Evolutionary conservation across 495 filamentous ascomycete genomes (phyloP).

Genomic region (Aspergillus bridgeri): DNA sequence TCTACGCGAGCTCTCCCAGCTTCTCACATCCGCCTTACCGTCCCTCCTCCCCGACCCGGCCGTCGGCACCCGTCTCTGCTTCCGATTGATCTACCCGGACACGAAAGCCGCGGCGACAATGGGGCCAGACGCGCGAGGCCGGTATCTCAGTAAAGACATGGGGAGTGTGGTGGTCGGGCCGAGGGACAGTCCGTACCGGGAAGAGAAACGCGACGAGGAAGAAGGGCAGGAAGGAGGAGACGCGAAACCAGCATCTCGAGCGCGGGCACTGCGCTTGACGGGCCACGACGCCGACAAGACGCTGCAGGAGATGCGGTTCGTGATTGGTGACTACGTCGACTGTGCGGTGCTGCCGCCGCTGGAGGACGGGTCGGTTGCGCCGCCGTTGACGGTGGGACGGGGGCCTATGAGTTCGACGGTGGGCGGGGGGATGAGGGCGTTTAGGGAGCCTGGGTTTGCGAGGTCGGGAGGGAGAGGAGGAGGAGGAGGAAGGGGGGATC

Average conservation of each 20-base stretch:
- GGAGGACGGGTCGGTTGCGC: constrained; percentile 68
- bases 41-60: constrained; percentile 67
- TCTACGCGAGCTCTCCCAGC: constrained; percentile 74
- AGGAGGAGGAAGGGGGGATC: constrained; percentile 31
- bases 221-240: constrained; percentile 19
- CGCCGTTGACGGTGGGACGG: constrained; percentile 41
- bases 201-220: constrained; percentile 51
- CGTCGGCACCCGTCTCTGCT: constrained; percentile 78
- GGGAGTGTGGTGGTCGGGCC: constrained; percentile 73
- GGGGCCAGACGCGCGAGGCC: constrained; percentile 46
- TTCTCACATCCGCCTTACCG: constrained; percentile 65
- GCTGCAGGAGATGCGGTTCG: constrained; percentile 69
- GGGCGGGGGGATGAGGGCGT: constrained; percentile 44
- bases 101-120: constrained; percentile 51
- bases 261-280: constrained; percentile 32
- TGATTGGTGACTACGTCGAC: constrained; percentile 84
- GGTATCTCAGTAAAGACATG: constrained; percentile 72
- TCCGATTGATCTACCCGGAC: constrained; percentile 84
- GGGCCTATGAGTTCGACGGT: constrained; percentile 20
- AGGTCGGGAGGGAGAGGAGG: constrained; percentile 28
- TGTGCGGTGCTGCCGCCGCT: constrained; percentile 75
- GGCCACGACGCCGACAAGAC: constrained; percentile 67
- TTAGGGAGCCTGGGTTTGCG: constrained; percentile 47
- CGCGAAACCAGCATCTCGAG: not conserved
- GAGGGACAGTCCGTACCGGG: constrained; percentile 24